These are phyloP conservation scores for maize (Zea mays) DNA, from an alignment of 176 grass and related monocot genomes.

Conservation along the genomic window Zm-B73-REFERENCE-NAM-5.0 NC_050097.1:212771501-212772000, in stretches of 20 bases:
- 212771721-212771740: slow-evolving; percentile 89
- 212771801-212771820: slow-evolving; percentile 39
- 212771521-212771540: slow-evolving; percentile 91
- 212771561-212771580: slow-evolving; percentile 75
- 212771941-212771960: slow-evolving; percentile 76
- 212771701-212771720: slow-evolving; percentile 81
- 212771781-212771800: slow-evolving; percentile 58
- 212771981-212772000: slow-evolving; percentile 29
- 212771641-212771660: slow-evolving; percentile 74
- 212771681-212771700: slow-evolving; percentile 45
- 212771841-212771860: slow-evolving; percentile 87
- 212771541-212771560: slow-evolving; percentile 87
- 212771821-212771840: slow-evolving; percentile 50
- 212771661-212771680: slow-evolving; percentile 97
- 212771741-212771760: slow-evolving; percentile 82
- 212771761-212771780: slow-evolving; percentile 63
- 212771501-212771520: slow-evolving; percentile 83
- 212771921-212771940: slow-evolving; percentile 37
- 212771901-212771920: slow-evolving; percentile 10
- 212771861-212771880: slow-evolving; percentile 73
- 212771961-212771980: slow-evolving; percentile 10
- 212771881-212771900: slow-evolving; percentile 45
- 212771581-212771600: slow-evolving; percentile 68
- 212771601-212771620: slow-evolving; percentile 88
- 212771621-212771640: slow-evolving; percentile 81